Conservation (phyloP, 2,329 filamentous ascomycete species). For the Epichloe sp. region DNA sequence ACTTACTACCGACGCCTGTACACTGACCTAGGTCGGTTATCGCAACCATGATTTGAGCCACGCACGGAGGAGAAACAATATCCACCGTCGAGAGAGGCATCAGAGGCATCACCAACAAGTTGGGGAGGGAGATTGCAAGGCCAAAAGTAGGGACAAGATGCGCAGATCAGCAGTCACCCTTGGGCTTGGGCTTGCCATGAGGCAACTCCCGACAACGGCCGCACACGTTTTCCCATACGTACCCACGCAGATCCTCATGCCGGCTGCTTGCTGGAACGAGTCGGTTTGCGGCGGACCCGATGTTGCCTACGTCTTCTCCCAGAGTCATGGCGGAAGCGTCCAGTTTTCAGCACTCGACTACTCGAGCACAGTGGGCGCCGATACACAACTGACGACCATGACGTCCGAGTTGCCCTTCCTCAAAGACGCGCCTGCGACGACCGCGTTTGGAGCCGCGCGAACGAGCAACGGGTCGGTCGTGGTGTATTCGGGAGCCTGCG, state of each 20-base stretch:
- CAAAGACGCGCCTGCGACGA: constrained; percentile 27
- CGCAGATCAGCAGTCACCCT: background rate
- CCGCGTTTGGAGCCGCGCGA: constrained; percentile 55
- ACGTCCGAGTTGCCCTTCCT: constrained; percentile 52
- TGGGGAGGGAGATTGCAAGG: background rate
- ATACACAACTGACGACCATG: constrained; percentile 34
- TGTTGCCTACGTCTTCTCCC: constrained; percentile 57
- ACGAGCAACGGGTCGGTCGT: constrained; percentile 56
- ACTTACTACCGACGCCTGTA: background rate
- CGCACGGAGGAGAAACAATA: background rate
- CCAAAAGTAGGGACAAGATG: background rate
- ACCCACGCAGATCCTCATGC: constrained; percentile 58
- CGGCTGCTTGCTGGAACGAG: constrained; percentile 29
- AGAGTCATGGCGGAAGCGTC: constrained; percentile 29
- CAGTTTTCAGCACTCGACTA: constrained; percentile 54
- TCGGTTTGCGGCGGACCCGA: constrained; percentile 24
- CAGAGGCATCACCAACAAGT: background rate
- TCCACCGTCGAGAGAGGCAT: background rate
- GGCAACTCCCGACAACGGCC: constrained; percentile 9
- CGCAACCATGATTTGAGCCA: background rate
- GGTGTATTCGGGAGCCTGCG: constrained; percentile 64
- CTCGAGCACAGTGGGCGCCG: constrained; percentile 39
- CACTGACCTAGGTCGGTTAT: background rate
- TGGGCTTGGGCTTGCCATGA: constrained; percentile 1
- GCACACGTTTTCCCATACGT: constrained; percentile 56